Base-by-base conservation (phyloP, 768 basidiomycete species). In the Mycena galericulata region DNA sequence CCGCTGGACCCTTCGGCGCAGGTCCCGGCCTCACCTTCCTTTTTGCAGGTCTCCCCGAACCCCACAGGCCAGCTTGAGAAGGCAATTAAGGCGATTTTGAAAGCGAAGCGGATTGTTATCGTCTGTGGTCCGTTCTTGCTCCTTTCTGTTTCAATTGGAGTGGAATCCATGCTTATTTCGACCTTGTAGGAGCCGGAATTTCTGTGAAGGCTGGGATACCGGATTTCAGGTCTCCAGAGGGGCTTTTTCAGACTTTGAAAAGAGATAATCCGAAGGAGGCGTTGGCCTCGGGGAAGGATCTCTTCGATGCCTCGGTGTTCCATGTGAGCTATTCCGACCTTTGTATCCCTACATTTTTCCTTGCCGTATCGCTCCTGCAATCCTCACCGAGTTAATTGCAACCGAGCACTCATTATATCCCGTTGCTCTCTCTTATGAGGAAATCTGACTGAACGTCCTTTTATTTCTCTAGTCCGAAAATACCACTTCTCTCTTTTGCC, bases 281-380 rank as follows among this genome's bases (percentile, higher is more conserved):
- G 24, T 80, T 95, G 77, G 82, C 87, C 40, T 92, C 91, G 5
- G 93, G 95, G 2, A 95, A 91, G 77, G 95, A 97, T 75, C 83
- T 97, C 3, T 97, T 97, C 74, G 93, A 97, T 83, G 93, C 94
- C 18, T 94, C 93, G 20, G 92, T 95, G 2, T 94, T 97, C 79
- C 90, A 90, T 71, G 95, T 96, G 79, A 81, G 89, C 78, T 10
- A 46, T 22, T 34, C 22, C 56, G 12, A 36, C 45, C 45, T 14
- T 40, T 32, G 20, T 24, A 56, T 30, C 30, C 17, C 7, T 40
- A 18, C 24, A 26, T 27, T 46, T n/a, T n/a, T 14, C 18, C 20
- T 1, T 41, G 4, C 53, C n/a, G 32, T 30, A 22, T 24, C 12
- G 29, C n/a, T 29, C 29, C 32, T 2, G 51, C n/a, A n/a, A n/a